Evolutionary conservation across 768 basidiomycete genomes (phyloP), one percentile per base, ranked within the genome.

Genomic region (Amyloporia xantha): DNA sequence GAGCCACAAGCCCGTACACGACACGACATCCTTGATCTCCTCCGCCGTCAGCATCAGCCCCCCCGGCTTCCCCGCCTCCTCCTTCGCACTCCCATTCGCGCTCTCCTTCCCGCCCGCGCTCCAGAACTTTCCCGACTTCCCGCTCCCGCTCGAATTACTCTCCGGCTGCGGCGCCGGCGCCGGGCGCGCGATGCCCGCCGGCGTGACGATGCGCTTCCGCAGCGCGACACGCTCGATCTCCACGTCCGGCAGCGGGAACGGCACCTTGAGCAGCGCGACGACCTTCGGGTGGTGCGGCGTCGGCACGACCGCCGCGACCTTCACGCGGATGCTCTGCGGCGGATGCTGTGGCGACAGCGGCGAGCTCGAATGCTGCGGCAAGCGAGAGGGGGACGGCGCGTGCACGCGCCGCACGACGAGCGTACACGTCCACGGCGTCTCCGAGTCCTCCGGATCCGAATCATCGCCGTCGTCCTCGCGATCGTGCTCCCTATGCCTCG

Each of bases 211-310:
- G 41, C 86, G 71, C 54, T 74, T 77, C 27, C 77, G 69, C 20
- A 82, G 66, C 11, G 63, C 63, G 68, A 84, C 69, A 42, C 64
- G 67, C 57, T 86, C 82, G 19, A 94, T 73, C 54, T 86, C 81
- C 17, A 96, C 72, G 50, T 93, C 86, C 0, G 91, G 85, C 1
- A 96, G 75, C 0, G 90, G 86, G 68, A 86, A 93, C 21, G 94
- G 91, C 45, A 95, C 79, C 65, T 92, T 92, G 57, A 97, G 75
- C 69, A 93, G 81, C 30, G 84, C 86, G 37, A 98, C 86, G 19
- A 97, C 86, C 62, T 94, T 92, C 9, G 94, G 94, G 66, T 98
- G 94, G 63, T 98, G 93, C 20, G 93, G 94, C 6, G 91, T 91
- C 20, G 94, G 94, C 11, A 82, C 82, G 27, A 97, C 74, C 26